phyloP scores from a whole-genome alignment of 345 rosid species.

The Garcia nutans region DNA sequence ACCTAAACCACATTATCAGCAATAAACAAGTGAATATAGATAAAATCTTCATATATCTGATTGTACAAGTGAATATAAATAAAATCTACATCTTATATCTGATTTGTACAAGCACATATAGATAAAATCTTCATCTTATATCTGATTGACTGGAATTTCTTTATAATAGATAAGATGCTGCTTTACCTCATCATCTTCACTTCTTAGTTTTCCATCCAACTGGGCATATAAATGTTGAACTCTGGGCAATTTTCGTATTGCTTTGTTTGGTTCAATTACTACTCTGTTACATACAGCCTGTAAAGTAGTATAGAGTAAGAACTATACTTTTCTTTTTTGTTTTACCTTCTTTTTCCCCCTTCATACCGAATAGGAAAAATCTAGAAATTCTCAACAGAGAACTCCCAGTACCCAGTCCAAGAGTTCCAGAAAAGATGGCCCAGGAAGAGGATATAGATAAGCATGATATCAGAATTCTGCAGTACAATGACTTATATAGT shows the following conservation, averaged over 20 bases:
- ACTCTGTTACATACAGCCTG: constrained; percentile 66
- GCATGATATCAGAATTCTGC: not conserved
- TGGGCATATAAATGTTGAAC: constrained; percentile 79
- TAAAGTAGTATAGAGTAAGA: constrained; percentile 18
- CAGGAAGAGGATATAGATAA: not conserved
- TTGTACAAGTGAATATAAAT: not conserved
- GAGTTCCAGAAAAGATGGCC: not conserved
- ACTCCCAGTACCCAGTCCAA: not conserved
- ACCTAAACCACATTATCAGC: not conserved
- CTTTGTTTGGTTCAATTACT: constrained; percentile 61
- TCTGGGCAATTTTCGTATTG: constrained; percentile 71
- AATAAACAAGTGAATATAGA: not conserved
- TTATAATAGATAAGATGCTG: not conserved
- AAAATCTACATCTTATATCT: not conserved
- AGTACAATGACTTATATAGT: not conserved
- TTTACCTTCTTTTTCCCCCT: not conserved
- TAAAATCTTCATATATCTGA: not conserved
- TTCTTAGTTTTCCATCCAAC: constrained; percentile 62
- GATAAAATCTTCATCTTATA: not conserved
- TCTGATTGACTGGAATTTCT: not conserved
- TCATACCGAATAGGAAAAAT: not conserved
- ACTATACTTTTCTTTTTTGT: not conserved
- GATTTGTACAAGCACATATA: not conserved
- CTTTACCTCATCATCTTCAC: constrained; percentile 81
- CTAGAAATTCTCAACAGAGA: not conserved